Conservation (phyloP, 805 yeast species). For the Schwanniomyces pseudopolymorphus region DNA sequence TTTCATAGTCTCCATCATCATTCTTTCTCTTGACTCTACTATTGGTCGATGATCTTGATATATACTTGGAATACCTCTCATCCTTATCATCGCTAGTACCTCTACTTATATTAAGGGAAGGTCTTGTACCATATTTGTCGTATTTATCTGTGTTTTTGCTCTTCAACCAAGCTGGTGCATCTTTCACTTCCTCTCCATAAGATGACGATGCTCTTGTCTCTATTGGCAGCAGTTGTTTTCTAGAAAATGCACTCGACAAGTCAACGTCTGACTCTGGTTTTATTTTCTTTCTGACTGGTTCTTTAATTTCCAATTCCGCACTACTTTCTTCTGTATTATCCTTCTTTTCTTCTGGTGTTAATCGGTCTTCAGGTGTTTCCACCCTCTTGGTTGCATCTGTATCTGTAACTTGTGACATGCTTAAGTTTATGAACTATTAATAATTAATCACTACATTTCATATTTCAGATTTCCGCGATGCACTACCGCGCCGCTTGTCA, state of each 20-base stretch:
- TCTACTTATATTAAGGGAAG: constrained; percentile 1
- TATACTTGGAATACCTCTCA: constrained; percentile 13
- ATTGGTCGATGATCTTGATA: not conserved
- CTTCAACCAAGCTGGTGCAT: constrained; percentile 42
- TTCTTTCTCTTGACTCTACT: constrained; percentile 6
- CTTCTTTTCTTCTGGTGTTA: not conserved
- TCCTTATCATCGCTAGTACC: constrained; percentile 1
- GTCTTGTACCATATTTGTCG: constrained; percentile 37
- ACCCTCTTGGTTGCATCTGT: not conserved
- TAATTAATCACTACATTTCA: not conserved
- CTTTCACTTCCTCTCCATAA: constrained; percentile 23
- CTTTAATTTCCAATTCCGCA: not conserved
- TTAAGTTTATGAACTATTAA: not conserved
- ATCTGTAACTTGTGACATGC: not conserved
- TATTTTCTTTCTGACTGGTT: constrained; percentile 1
- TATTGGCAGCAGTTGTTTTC: constrained; percentile 13
- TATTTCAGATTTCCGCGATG: not conserved
- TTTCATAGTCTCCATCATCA: not conserved
- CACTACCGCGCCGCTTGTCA: not conserved
- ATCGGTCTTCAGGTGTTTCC: not conserved
- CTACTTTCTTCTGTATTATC: not conserved
- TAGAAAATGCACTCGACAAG: constrained; percentile 21
- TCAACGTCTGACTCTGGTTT: constrained; percentile 8
- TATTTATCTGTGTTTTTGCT: constrained; percentile 29
- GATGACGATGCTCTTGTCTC: constrained; percentile 16